Conservation (phyloP, 208 protist genomes). For the Wallacemonas sp. region DNA sequence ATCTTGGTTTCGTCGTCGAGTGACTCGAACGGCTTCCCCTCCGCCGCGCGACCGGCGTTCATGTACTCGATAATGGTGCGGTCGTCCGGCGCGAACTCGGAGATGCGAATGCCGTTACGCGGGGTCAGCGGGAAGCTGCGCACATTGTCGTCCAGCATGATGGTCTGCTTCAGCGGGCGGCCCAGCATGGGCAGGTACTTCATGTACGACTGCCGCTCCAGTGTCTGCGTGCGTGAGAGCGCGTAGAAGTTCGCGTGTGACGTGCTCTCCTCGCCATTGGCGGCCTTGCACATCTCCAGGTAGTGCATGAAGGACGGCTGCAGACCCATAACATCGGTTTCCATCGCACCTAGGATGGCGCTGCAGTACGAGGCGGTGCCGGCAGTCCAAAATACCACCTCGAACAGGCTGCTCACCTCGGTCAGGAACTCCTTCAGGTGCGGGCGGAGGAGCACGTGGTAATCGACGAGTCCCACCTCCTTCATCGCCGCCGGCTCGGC, state of each 20-base stretch:
- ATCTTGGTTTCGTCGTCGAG: conserved; percentile 25
- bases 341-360: conserved; percentile 72
- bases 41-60: conserved; percentile 18
- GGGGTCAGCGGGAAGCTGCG: conserved; percentile 87
- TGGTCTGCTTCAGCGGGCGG: conserved; percentile 49
- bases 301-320: conserved; percentile 72
- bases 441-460: conserved; percentile 61
- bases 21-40: conserved; percentile 25
- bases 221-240: conserved; percentile 81
- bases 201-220: conserved; percentile 78
- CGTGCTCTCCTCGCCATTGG: conserved; percentile 30
- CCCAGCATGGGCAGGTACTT: conserved; percentile 90
- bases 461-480: conserved; percentile 31
- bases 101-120: conserved; percentile 74
- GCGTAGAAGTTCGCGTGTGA: conserved; percentile 83
- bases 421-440: conserved; percentile 73
- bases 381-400: conserved; percentile 90
- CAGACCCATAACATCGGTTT: conserved; percentile 77
- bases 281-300: conserved; percentile 44
- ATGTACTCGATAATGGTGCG: conserved; percentile 49
- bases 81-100: conserved; percentile 60
- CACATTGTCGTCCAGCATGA: conserved; percentile 90
- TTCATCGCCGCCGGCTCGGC: conserved; percentile 10
- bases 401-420: conserved; percentile 78
- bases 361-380: conserved; percentile 84